Conservation (phyloP, 2,329 filamentous ascomycete species). For the Polychaeton citri region DNA sequence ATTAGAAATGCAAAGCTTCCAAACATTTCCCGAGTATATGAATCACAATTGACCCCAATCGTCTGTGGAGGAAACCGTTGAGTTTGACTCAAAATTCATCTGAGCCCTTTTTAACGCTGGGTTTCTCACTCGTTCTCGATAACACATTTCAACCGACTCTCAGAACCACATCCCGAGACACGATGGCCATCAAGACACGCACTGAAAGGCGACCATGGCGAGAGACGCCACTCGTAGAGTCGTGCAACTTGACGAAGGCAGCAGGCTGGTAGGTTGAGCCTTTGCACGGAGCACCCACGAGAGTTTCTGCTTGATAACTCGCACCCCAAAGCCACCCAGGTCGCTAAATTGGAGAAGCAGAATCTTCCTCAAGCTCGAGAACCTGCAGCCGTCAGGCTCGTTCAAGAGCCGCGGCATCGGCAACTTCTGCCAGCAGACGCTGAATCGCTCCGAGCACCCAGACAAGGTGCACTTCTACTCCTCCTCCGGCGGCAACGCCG, state of each 20-base stretch:
- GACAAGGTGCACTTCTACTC: slow-evolving; percentile 56
- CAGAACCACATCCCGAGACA: neutral
- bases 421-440: slow-evolving; percentile 48
- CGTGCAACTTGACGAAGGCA: slow-evolving; percentile 49
- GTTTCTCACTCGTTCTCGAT: too few relatives aligned
- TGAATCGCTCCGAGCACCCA: slow-evolving; percentile 21
- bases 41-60: too few relatives aligned
- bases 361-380: slow-evolving; percentile 76
- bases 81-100: too few relatives aligned
- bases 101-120: too few relatives aligned
- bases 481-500: slow-evolving; percentile 72
- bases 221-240: slow-evolving; percentile 58
- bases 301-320: too few relatives aligned
- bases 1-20: too few relatives aligned
- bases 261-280: slow-evolving; percentile 52
- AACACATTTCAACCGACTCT: neutral
- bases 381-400: slow-evolving; percentile 69
- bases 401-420: slow-evolving; percentile 74
- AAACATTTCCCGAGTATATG: too few relatives aligned
- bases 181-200: slow-evolving; percentile 1
- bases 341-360: slow-evolving; percentile 41
- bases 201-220: slow-evolving; percentile 42
- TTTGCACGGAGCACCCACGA: too few relatives aligned
- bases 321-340: slow-evolving; percentile 1
- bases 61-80: too few relatives aligned